These are phyloP conservation scores for Plasmopara muralis DNA, from an alignment of 352 stramenopile genomes.

Conservation along the genomic window DNA sequence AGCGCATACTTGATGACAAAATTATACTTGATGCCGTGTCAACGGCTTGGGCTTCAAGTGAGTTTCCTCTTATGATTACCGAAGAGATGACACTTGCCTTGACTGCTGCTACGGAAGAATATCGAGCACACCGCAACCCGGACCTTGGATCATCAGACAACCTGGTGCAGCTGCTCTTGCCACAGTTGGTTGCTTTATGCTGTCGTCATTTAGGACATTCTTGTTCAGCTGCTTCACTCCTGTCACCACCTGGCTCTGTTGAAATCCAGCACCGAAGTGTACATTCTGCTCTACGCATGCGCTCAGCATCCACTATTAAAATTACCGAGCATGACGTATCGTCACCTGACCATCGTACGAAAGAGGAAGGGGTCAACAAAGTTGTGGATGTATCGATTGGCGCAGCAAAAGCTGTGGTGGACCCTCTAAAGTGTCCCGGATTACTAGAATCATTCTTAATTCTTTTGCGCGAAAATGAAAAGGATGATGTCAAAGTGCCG, in stretches of 20 bases:
- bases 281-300: constrained; percentile 59
- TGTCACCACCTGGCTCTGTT: constrained; percentile 10
- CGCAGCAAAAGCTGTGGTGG: constrained; percentile 17
- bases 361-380: constrained; percentile 18
- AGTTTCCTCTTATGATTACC: constrained; percentile 15
- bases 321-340: constrained; percentile 7
- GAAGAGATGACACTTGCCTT: constrained; percentile 21
- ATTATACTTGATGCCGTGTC: constrained; percentile 33
- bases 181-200: constrained; percentile 33
- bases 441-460: constrained; percentile 21
- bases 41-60: constrained; percentile 21
- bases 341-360: neutral
- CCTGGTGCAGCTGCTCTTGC: constrained; percentile 35
- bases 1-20: constrained; percentile 36
- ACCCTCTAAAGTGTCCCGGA: constrained; percentile 22
- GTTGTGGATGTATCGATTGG: constrained; percentile 36
- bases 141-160: constrained; percentile 35
- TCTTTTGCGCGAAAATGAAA: constrained; percentile 9
- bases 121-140: constrained; percentile 33
- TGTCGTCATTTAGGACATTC: constrained; percentile 31
- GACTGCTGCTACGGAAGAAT: constrained; percentile 22
- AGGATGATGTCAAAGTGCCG: constrained; percentile 1
- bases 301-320: constrained; percentile 18
- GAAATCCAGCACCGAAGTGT: constrained; percentile 43
- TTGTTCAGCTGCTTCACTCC: constrained; percentile 26